Percentiles rank a stretch among this genome's conserved stretches.
phyloP scores from a whole-genome alignment of 495 filamentous ascomycete species.

The Penicillium samsonianum region DNA sequence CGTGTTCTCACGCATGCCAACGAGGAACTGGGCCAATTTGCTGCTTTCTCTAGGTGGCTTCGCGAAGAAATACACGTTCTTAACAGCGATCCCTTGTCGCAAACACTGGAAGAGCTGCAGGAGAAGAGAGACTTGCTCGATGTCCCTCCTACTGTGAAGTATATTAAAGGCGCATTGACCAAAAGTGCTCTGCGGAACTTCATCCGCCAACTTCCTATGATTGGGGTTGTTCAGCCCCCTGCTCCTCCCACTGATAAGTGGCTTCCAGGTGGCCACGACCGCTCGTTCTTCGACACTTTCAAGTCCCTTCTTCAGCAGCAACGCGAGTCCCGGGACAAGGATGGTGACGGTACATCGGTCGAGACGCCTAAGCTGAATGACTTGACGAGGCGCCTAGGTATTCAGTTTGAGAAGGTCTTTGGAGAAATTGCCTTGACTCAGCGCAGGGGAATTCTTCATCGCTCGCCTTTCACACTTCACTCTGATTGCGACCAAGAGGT shows the following conservation, averaged over 20 bases:
- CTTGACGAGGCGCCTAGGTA: slow-evolving; percentile 49
- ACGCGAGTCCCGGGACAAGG: slow-evolving; percentile 25
- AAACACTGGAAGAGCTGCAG: slow-evolving; percentile 47
- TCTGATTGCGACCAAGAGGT: slow-evolving; percentile 41
- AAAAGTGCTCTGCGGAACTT: slow-evolving; percentile 48
- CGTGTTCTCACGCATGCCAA: slow-evolving; percentile 69
- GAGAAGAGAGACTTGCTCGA: slow-evolving; percentile 50
- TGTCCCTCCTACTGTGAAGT: slow-evolving; percentile 49
- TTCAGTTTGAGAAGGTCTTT: slow-evolving; percentile 58
- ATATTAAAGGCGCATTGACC: slow-evolving; percentile 53
- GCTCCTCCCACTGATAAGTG: slow-evolving; percentile 34
- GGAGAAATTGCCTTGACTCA: slow-evolving; percentile 59
- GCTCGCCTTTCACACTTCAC: slow-evolving; percentile 48
- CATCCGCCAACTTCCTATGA: slow-evolving; percentile 47
- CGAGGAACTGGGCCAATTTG: slow-evolving; percentile 77
- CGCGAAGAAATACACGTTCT: slow-evolving; percentile 75
- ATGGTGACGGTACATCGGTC: slow-evolving; percentile 26
- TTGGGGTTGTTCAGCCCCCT: slow-evolving; percentile 35
- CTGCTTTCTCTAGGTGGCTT: slow-evolving; percentile 81
- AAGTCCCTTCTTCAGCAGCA: slow-evolving; percentile 42
- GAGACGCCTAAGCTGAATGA: slow-evolving; percentile 55
- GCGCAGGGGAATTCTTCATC: slow-evolving; percentile 56
- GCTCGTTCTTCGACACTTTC: slow-evolving; percentile 52
- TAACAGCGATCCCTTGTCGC: slow-evolving; percentile 45
- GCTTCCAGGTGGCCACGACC: slow-evolving; percentile 41